Conservation (phyloP, 2,329 filamentous ascomycete species). For the Trichophyton rubrum region DNA sequence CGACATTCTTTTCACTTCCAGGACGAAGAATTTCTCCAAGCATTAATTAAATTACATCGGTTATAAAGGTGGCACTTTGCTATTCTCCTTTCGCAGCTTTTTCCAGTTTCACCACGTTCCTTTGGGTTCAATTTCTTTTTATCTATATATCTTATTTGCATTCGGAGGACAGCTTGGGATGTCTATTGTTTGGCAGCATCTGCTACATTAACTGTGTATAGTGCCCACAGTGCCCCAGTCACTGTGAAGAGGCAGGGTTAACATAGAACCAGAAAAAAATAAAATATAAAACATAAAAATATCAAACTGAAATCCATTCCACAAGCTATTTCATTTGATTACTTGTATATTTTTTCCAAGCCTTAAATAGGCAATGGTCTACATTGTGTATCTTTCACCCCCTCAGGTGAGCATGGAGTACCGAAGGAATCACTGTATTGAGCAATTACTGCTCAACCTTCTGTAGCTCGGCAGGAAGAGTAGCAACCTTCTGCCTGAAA, state of each 20-base stretch:
- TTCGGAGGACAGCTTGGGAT: neutral
- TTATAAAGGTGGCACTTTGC: neutral
- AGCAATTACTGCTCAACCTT: conserved; percentile 6
- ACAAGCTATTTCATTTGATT: neutral
- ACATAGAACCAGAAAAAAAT: neutral
- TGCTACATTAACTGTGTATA: neutral
- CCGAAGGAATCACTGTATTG: neutral
- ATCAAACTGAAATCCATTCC: neutral
- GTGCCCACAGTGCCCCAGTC: neutral
- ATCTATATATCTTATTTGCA: neutral
- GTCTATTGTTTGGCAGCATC: neutral
- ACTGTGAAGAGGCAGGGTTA: neutral
- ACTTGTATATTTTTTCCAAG: neutral
- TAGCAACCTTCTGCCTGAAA: conserved; percentile 68
- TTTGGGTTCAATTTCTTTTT: neutral
- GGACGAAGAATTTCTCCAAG: neutral
- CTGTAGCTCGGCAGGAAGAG: conserved; percentile 42
- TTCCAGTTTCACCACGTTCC: too few species aligned
- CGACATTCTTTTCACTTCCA: neutral
- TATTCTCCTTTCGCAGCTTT: neutral
- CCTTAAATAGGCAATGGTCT: neutral
- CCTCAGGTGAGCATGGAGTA: neutral
- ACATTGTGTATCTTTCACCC: neutral
- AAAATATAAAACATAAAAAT: neutral
- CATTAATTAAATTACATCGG: neutral